Conservation (phyloP, 148 eudicot genomes). For the Pouteria glomerata region DNA sequence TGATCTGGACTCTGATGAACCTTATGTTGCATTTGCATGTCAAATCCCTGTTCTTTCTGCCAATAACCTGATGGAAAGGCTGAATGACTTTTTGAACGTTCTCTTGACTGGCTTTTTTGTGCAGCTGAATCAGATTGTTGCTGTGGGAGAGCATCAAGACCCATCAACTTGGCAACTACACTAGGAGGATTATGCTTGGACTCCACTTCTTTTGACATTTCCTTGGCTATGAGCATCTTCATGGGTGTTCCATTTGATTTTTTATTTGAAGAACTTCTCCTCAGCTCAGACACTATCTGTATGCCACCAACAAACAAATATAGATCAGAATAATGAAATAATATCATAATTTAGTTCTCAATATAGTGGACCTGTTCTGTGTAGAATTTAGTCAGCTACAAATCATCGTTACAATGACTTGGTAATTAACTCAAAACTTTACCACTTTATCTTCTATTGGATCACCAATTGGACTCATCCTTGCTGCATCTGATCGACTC, state of each 20-base stretch:
- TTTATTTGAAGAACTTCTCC: slow-evolving; percentile 40
- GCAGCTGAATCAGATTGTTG: slow-evolving; percentile 19
- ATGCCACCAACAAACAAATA: slow-evolving; percentile 7
- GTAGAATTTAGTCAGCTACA: neutral
- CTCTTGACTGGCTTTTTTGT: slow-evolving; percentile 45
- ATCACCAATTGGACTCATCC: slow-evolving; percentile 42
- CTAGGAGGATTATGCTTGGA: slow-evolving; percentile 48
- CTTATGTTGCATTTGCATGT: slow-evolving; percentile 27
- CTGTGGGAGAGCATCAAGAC: slow-evolving; percentile 57
- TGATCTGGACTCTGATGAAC: slow-evolving; percentile 34
- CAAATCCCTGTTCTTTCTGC: slow-evolving; percentile 39
- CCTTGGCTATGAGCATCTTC: slow-evolving; percentile 86
- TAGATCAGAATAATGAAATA: neutral
- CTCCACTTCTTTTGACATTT: slow-evolving; percentile 49
- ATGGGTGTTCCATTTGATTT: slow-evolving; percentile 62
- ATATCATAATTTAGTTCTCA: neutral
- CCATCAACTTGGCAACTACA: slow-evolving; percentile 82
- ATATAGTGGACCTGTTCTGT: neutral
- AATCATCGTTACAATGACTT: neutral
- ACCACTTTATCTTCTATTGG: slow-evolving; percentile 69
- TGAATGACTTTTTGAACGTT: slow-evolving; percentile 43
- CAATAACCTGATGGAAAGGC: slow-evolving; percentile 43
- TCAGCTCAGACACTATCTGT: slow-evolving; percentile 61
- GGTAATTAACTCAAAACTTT: slow-evolving; percentile 10
- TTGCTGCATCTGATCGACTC: slow-evolving; percentile 61